Evolutionary conservation across 2,329 filamentous ascomycete genomes (phyloP).

Genomic region (Aureobasidium uvarum): DNA sequence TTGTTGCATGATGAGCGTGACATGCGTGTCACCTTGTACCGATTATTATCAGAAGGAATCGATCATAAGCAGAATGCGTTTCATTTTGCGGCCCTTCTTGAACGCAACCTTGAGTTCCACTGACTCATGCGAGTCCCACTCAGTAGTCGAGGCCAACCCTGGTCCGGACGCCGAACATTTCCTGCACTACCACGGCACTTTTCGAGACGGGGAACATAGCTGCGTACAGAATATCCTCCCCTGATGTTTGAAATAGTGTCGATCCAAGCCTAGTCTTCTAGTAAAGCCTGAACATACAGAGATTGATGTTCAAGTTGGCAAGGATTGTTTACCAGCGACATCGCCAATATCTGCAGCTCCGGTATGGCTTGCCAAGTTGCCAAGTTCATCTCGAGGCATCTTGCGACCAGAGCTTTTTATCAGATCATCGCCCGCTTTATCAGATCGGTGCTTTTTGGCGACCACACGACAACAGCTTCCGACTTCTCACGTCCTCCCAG

Average conservation of each 20-base stretch:
- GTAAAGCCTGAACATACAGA: not conserved
- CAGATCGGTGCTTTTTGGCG: conserved; percentile 10
- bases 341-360: conserved; percentile 7
- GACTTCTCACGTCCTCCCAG: not conserved
- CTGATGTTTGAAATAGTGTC: too few relatives aligned
- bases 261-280: not conserved
- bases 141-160: not conserved
- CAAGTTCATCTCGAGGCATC: not conserved
- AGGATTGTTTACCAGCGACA: not conserved
- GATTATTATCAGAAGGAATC: not conserved
- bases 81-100: not conserved
- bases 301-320: not conserved
- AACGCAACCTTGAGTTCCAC: not conserved
- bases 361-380: conserved; percentile 3
- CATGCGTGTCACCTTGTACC: conserved; percentile 10
- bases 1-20: not conserved
- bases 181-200: not conserved
- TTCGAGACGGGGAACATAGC: too few relatives aligned
- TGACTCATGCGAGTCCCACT: not conserved
- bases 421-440: conserved; percentile 15
- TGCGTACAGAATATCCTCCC: too few relatives aligned
- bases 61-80: not conserved
- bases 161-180: not conserved
- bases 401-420: conserved; percentile 6
- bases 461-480: conserved; percentile 1